Base-by-base conservation (phyloP, 441 rosid genomes). In the Pelargonium fulgidum region DNA sequence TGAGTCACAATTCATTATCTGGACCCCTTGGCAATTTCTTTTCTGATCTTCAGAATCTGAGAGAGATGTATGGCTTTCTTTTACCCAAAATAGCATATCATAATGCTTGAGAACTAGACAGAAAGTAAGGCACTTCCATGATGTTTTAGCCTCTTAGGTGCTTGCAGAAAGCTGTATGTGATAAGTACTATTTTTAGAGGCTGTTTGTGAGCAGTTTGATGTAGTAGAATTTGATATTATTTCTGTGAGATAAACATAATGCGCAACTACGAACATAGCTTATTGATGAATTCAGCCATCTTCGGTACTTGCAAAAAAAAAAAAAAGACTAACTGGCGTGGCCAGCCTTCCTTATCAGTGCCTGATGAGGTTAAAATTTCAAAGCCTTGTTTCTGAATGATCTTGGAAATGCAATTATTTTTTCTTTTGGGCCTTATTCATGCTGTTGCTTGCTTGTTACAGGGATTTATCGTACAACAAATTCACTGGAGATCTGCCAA, bases 1-100 rank as follows among this genome's bases (percentile, higher is more conserved):
- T 94, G 76, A 92, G 97, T 84, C 93, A 83, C 83, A 94, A 94
- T 67, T 69, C 71, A n/a, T 78, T 94, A 54, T 81, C 89, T 61
- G 98, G 98, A 83, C 85, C 96, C 29, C 76, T 94, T 80, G 99
- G 98, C 73, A 81, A 89, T 74, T 92, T 92, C 79, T 94, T 94
- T 73, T 66, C 78, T 65, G 92, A 85, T 73, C 70, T 94, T 64
- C 85, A 75, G 63, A 82, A 78, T 79, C 85, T 94, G 63, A 85
- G 77, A 71, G 95, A 86, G 78, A 81, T 94, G 99, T 94, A 89
- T 70, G 86, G 65, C 61, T 76, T 63, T 65, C 47, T 39, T 33
- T 33, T 39, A 33, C 20, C n/a, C 1, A 7, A 39, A 39, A 39
- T 39, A 39, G 9, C 10, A 1, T 7, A 39, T 39, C 19, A 48